These are phyloP conservation scores for Solidago caesia DNA, from an alignment of 129 eudicot species.

Conservation along the genomic window DNA sequence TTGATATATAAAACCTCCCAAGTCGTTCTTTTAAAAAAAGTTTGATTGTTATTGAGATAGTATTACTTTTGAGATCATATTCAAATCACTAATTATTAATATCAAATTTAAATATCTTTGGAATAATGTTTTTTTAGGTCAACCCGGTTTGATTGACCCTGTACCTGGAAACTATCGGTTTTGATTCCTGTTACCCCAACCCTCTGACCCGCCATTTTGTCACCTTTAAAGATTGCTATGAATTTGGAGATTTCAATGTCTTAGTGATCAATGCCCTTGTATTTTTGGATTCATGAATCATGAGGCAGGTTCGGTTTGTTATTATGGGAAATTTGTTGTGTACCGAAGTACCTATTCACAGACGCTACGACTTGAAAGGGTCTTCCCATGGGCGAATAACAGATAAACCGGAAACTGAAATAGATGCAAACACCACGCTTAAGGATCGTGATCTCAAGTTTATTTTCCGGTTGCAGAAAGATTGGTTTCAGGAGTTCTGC, in stretches of 20 bases:
- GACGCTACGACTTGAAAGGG: constrained; percentile 91
- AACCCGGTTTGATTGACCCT: neutral
- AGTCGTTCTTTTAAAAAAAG: neutral
- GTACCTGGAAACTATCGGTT: neutral
- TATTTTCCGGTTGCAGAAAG: constrained; percentile 66
- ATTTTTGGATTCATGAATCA: constrained; percentile 13
- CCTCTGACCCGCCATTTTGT: neutral
- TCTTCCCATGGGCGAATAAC: constrained; percentile 90
- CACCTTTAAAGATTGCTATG: neutral
- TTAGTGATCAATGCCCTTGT: constrained; percentile 1
- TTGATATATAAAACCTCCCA: neutral
- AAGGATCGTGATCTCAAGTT: constrained; percentile 89
- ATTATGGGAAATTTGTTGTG: constrained; percentile 88
- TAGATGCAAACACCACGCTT: constrained; percentile 81
- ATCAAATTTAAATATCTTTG: neutral
- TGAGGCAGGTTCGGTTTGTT: constrained; percentile 76
- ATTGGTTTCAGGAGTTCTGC: constrained; percentile 84
- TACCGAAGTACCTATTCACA: constrained; percentile 69
- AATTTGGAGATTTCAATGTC: constrained; percentile 13
- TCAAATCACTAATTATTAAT: neutral
- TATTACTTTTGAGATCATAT: neutral
- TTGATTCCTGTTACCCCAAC: neutral
- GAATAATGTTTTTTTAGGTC: neutral
- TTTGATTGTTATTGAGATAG: neutral
- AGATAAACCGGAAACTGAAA: constrained; percentile 75